phyloP scores from a whole-genome alignment of 345 rosid species.

The Brassica cretica region DNA sequence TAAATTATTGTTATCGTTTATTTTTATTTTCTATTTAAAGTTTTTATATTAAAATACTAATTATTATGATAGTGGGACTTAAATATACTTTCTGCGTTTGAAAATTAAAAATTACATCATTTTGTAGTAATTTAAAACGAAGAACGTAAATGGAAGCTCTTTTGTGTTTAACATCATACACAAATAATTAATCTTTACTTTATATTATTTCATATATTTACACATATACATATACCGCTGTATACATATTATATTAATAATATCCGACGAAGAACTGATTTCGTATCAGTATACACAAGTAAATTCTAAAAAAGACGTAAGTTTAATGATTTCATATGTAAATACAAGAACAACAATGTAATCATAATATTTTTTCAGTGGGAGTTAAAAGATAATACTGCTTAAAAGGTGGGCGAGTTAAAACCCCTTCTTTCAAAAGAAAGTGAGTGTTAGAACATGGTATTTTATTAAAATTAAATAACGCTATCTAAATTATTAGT shows the following conservation, averaged over 20 bases:
- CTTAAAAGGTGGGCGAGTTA: background rate
- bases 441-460: background rate
- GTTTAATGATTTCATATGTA: no score
- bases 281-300: background rate
- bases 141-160: background rate
- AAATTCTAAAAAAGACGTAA: background rate
- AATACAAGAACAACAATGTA: background rate
- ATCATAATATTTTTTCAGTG: background rate
- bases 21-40: background rate
- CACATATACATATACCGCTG: background rate
- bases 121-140: background rate
- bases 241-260: no score
- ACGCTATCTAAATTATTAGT: background rate
- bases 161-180: background rate
- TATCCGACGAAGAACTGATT: no score
- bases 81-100: background rate
- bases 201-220: background rate
- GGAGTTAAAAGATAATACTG: background rate
- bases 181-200: background rate
- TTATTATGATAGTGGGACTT: background rate
- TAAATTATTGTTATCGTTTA: background rate
- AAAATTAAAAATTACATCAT: background rate
- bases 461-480: background rate
- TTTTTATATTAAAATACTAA: background rate
- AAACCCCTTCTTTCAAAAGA: no score